Conservation (phyloP, 1,139 yeast species). For the Nadsonia starkeyi-henricii region DNA sequence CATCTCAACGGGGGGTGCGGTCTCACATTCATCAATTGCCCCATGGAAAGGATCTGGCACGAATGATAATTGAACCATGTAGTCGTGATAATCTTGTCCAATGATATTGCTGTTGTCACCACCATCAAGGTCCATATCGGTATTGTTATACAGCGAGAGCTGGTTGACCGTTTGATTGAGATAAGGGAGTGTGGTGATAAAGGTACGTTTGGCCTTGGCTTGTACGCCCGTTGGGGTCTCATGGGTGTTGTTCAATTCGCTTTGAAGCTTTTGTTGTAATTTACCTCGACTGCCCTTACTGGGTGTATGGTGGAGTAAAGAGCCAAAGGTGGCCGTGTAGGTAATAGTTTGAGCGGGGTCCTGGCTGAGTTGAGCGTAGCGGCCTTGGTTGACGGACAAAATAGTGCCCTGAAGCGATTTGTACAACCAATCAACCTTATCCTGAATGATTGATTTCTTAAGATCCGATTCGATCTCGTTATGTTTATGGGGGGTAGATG, state of each 20-base stretch:
- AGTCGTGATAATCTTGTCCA: constrained; percentile 26
- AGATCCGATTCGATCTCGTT: no score
- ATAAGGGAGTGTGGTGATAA: background rate
- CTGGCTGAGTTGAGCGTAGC: background rate
- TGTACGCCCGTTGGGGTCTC: background rate
- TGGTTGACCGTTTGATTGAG: background rate
- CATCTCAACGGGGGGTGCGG: constrained; percentile 41
- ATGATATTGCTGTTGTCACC: constrained; percentile 3
- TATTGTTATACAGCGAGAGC: background rate
- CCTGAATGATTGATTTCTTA: no score
- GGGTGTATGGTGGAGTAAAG: background rate
- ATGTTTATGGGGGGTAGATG: no score
- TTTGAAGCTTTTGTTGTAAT: background rate
- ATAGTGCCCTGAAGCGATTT: background rate
- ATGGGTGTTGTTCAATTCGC: background rate
- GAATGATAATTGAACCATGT: constrained; percentile 34
- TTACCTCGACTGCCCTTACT: background rate
- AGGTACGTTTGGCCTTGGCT: background rate
- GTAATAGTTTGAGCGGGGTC: background rate
- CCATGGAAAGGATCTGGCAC: constrained; percentile 30
- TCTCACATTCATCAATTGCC: constrained; percentile 12
- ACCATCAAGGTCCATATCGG: constrained; percentile 12
- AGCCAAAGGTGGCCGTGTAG: background rate
- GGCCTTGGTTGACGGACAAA: background rate
- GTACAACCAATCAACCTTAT: background rate